Percentiles rank a stretch among this genome's conserved stretches.
Conservation (phyloP, 495 filamentous ascomycete species). For the Neurospora cerealis region DNA sequence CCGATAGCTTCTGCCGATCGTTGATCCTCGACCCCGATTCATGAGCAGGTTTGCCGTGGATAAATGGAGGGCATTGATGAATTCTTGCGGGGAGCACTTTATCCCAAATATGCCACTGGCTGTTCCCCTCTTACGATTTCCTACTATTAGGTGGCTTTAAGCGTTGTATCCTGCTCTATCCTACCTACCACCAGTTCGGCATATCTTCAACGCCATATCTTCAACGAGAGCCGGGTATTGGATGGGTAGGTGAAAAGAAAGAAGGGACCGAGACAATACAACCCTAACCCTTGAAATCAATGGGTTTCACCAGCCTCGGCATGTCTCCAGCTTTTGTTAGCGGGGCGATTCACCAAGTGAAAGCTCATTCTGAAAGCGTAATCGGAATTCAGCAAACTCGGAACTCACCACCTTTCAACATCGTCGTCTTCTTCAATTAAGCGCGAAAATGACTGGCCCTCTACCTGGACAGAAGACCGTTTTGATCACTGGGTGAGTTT, state of each 20-base stretch:
- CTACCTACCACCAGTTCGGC: background rate
- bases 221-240: background rate
- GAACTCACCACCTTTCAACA: background rate
- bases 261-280: background rate
- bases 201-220: background rate
- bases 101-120: background rate
- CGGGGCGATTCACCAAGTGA: background rate
- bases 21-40: background rate
- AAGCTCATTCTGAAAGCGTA: background rate
- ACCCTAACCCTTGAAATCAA: background rate
- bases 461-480: constrained; percentile 37
- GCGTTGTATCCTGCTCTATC: background rate
- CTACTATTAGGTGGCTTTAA: background rate
- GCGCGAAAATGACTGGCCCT: constrained; percentile 12
- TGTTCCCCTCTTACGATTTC: background rate
- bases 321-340: background rate
- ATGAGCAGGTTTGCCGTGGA: background rate
- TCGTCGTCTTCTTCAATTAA: background rate
- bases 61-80: background rate
- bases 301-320: background rate
- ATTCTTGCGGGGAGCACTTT: background rate
- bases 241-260: background rate
- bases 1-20: background rate
- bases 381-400: background rate
- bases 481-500: constrained; percentile 39